phyloP scores from a whole-genome alignment of 345 rosid genomes.

The Viola odorata region DNA sequence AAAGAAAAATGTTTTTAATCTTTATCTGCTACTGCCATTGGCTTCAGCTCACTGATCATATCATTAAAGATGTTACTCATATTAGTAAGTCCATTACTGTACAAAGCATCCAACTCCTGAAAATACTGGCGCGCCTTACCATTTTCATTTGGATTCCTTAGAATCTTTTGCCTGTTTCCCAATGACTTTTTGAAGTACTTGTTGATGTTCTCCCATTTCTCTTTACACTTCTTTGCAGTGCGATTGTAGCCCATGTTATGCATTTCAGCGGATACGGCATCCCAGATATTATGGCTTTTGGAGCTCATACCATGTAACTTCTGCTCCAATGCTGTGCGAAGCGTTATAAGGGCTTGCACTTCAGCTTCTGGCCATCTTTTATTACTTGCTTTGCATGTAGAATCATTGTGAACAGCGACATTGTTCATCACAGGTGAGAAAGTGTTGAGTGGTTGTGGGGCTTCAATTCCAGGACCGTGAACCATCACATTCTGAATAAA shows the following conservation, averaged over 20 bases:
- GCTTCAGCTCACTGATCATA: neutral
- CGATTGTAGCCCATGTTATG: slow-evolving; percentile 47
- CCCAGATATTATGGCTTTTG: slow-evolving; percentile 48
- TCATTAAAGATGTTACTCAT: slow-evolving; percentile 10
- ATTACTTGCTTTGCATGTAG: neutral
- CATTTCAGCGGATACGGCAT: slow-evolving; percentile 58
- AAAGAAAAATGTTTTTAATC: neutral
- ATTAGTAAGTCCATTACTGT: slow-evolving; percentile 32
- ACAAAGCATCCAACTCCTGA: slow-evolving; percentile 39
- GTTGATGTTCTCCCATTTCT: slow-evolving; percentile 86
- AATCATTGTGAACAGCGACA: slow-evolving; percentile 20
- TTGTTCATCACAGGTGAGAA: slow-evolving; percentile 10
- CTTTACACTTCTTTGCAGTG: slow-evolving; percentile 66
- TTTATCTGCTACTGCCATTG: neutral
- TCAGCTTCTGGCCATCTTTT: slow-evolving; percentile 72
- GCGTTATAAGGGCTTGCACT: slow-evolving; percentile 58
- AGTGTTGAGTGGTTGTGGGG: slow-evolving; percentile 18
- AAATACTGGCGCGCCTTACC: slow-evolving; percentile 46
- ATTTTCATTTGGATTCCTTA: slow-evolving; percentile 37
- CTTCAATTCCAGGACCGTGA: slow-evolving; percentile 34
- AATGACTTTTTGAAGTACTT: slow-evolving; percentile 52
- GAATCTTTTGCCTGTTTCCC: slow-evolving; percentile 21
- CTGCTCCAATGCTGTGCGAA: slow-evolving; percentile 43
- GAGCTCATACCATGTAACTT: slow-evolving; percentile 27
- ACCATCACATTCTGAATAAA: slow-evolving; percentile 46